A percentile compares a stretch with the other conserved stretches of the same genome.
phyloP scores from a whole-genome alignment of 495 filamentous ascomycete species.

The Penicillium flavigenum region DNA sequence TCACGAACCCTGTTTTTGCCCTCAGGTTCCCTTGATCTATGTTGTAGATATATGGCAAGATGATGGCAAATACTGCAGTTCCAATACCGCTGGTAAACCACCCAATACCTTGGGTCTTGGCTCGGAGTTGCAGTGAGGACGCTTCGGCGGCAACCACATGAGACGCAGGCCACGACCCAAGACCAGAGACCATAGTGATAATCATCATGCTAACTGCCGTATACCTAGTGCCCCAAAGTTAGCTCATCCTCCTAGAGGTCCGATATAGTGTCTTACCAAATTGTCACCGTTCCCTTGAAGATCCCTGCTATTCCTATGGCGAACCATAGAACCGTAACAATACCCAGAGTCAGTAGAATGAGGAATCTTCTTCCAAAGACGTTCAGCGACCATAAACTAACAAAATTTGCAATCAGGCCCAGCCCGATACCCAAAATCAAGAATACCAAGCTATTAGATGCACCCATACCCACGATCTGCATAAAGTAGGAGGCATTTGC shows the following conservation, averaged over 20 bases:
- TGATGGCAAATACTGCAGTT: constrained; percentile 28
- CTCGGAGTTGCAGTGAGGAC: constrained; percentile 34
- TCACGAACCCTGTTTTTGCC: constrained; percentile 37
- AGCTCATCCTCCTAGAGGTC: background rate
- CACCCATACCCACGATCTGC: constrained; percentile 36
- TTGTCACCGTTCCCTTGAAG: constrained; percentile 26
- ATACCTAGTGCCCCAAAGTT: constrained; percentile 23
- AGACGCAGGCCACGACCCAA: constrained; percentile 37
- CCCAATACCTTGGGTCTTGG: constrained; percentile 37
- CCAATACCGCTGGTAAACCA: constrained; percentile 33
- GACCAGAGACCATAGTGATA: constrained; percentile 27
- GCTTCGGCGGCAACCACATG: constrained; percentile 37
- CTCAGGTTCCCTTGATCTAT: constrained; percentile 29
- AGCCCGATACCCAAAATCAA: constrained; percentile 34
- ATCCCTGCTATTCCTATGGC: constrained; percentile 38
- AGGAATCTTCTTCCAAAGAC: constrained; percentile 31
- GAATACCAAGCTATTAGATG: constrained; percentile 31
- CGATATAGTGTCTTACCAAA: constrained; percentile 25
- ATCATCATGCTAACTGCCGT: constrained; percentile 32
- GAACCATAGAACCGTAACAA: constrained; percentile 29
- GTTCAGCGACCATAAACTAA: constrained; percentile 31
- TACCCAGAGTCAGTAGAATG: constrained; percentile 17
- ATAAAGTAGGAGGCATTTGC: constrained; percentile 37
- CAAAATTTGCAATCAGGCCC: constrained; percentile 33
- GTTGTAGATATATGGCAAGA: constrained; percentile 40